Evolutionary conservation across 1,284 basidiomycete genomes (phyloP).

Genomic region (Puccinia polysora): DNA sequence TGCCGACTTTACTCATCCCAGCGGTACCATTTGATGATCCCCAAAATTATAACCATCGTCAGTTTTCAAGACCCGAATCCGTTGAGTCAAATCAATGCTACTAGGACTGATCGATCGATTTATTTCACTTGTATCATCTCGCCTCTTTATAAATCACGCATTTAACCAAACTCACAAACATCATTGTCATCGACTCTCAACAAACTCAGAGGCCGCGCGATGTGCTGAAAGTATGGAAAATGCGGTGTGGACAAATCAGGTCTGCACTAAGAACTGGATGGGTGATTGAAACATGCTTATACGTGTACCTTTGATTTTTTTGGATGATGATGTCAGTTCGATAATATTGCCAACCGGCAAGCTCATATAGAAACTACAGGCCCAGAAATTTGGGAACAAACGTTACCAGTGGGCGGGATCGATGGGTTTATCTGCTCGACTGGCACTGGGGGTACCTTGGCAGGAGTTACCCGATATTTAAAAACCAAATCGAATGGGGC

Average conservation of each 20-base stretch:
- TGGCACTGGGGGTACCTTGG: constrained; percentile 53
- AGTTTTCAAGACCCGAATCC: not conserved
- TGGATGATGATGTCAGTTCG: constrained; percentile 45
- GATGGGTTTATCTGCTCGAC: constrained; percentile 54
- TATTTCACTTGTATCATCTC: not conserved
- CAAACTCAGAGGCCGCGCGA: constrained; percentile 66
- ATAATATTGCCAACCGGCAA: constrained; percentile 52
- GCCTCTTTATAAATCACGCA: not conserved
- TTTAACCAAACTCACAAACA: not conserved
- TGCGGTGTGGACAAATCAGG: constrained; percentile 95
- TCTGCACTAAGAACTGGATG: not conserved
- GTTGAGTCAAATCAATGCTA: not conserved
- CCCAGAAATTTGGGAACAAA: constrained; percentile 54
- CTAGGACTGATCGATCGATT: not conserved
- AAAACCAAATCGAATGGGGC: constrained; percentile 50
- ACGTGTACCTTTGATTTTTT: not conserved
- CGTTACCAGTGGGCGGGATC: constrained; percentile 48
- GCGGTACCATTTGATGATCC: constrained; percentile 96
- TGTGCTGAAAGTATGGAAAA: constrained; percentile 78
- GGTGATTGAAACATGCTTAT: too few species aligned
- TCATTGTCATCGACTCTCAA: too few species aligned
- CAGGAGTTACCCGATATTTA: constrained; percentile 52
- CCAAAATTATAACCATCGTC: constrained; percentile 89
- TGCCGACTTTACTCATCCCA: too few species aligned
- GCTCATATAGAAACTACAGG: constrained; percentile 53